These are phyloP conservation scores for Fusarium musae DNA, from an alignment of 2,329 filamentous ascomycete species.

Conservation along the genomic window DNA sequence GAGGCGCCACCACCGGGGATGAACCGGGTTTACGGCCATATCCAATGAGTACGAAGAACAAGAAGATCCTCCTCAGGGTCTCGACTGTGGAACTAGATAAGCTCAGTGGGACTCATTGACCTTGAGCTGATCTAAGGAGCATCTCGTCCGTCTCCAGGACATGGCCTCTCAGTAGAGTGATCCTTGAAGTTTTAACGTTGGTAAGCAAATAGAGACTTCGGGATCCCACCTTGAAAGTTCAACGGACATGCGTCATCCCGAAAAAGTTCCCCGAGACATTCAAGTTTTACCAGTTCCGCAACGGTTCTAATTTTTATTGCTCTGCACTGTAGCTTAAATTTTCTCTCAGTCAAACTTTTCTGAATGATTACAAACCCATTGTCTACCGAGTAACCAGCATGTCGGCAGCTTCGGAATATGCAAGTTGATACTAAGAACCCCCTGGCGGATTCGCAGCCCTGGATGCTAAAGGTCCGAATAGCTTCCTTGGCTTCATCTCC, in stretches of 20 bases:
- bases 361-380: neutral
- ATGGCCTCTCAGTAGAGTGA: neutral
- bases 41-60: neutral
- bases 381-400: neutral
- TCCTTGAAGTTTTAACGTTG: neutral
- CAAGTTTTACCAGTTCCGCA: conserved; percentile 1
- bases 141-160: neutral
- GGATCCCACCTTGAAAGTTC: neutral
- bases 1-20: neutral
- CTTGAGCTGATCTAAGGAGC: neutral
- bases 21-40: neutral
- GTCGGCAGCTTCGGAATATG: neutral
- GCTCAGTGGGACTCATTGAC: conserved; percentile 12
- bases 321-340: neutral
- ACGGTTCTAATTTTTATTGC: neutral
- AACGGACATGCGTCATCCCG: neutral
- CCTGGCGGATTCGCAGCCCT: neutral
- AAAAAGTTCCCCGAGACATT: neutral
- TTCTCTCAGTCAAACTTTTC: neutral
- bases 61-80: conserved; percentile 6
- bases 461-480: conserved; percentile 28
- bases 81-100: conserved; percentile 21
- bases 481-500: neutral
- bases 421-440: neutral
- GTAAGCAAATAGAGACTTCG: neutral